Base-by-base conservation (phyloP, 805 yeast species). In the Metschnikowia chrysomelidarum region DNA sequence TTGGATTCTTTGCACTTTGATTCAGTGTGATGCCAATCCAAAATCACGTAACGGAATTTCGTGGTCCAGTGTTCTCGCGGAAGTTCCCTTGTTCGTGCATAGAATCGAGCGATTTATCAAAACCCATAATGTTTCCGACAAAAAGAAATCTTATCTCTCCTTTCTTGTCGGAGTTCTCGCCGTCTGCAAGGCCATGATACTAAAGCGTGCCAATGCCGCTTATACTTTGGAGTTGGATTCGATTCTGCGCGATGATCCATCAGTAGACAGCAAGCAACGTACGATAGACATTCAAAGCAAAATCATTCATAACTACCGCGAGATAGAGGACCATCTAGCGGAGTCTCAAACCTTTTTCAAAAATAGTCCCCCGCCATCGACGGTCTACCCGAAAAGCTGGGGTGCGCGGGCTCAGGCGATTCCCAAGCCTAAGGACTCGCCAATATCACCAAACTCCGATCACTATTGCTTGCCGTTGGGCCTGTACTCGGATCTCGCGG, bases 381-480 rank as follows among this genome's bases (percentile, higher is more conserved):
- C 50, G 8, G 52, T 53, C 27, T 64, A 60, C 28, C 67, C 68
- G 2, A 44, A 48, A 14, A 55, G 64, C 2, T 60, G 63, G 61
- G 41, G 38, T 26, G 53, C 51, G 22, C 50, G 56, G 30, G 38
- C 41, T 3, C 36, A 34, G 7, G 19, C 39, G 4, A 21, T 38
- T 5, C 43, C 38, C 10, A 30, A 38, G 24, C 36, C 31, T 5
- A 11, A 11, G 7, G 24, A 26, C 5, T 12, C 16, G 25, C 41
- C 37, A 36, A 28, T 60, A 20, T 40, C 34, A 7, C 68, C 68
- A 2, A 41, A 46, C 1, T 28, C 44, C 3, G 57, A 54, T 26
- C 35, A 41, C 14, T 66, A 51, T 41, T 67, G 56, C 39, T 44
- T 67, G 19, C 73, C 73, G 0, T 40, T 67, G 27, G 71, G 71